Conservation (phyloP, 768 basidiomycete genomes). For the Trametes gibbosa region DNA sequence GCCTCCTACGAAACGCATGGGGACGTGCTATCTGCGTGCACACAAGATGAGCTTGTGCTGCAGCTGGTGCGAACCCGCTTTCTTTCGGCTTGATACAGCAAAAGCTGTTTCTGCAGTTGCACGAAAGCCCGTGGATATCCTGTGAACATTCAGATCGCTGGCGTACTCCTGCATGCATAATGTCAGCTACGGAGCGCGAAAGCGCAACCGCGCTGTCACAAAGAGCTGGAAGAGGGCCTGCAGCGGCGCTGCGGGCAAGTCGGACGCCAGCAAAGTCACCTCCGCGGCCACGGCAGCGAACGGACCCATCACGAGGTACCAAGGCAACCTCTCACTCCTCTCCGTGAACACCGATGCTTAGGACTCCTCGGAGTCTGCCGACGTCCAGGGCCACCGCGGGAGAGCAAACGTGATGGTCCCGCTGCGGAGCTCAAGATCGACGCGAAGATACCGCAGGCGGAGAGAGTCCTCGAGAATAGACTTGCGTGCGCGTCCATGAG, state of each 20-base stretch:
- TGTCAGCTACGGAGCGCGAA: neutral
- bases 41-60: neutral
- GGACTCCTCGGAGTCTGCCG: neutral
- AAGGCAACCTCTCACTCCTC: conserved; percentile 6
- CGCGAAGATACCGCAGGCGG: neutral
- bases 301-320: conserved; percentile 1
- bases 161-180: neutral
- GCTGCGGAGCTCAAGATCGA: neutral
- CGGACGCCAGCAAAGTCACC: neutral
- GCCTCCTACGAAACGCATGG: neutral
- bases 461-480: neutral
- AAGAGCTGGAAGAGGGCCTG: neutral
- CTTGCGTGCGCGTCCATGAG: neutral
- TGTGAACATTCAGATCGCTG: neutral
- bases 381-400: neutral
- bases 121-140: neutral
- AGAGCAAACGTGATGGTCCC: neutral
- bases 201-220: neutral
- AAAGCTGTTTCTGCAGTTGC: neutral
- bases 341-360: conserved; percentile 8
- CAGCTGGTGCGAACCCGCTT: conserved; percentile 1
- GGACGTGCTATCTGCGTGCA: neutral
- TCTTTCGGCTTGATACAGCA: neutral
- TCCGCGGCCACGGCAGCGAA: neutral
- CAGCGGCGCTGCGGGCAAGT: neutral